These are phyloP conservation scores for Entomophthora muscae DNA, from an alignment of 371 early-diverging fungal species.

Conservation along the genomic window DNA sequence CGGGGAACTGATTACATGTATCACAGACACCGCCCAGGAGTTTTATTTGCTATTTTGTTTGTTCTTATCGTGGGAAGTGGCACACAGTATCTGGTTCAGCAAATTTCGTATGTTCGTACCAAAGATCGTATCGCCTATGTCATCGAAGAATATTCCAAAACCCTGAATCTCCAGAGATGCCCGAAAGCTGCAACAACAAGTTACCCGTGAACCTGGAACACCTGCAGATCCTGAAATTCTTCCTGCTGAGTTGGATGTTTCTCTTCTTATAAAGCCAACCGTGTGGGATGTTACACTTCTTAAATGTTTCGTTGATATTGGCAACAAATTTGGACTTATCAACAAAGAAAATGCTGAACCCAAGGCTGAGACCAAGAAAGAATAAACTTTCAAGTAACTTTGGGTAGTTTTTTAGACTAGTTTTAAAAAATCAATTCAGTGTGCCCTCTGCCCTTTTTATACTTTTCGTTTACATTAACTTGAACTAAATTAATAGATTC, in stretches of 20 bases:
- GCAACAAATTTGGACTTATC: too few species aligned
- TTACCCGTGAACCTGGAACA: background rate
- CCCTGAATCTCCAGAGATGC: constrained; percentile 12
- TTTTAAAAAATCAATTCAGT: too few species aligned
- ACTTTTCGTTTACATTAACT: too few species aligned
- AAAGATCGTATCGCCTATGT: constrained; percentile 27
- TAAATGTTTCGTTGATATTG: background rate
- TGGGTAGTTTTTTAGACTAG: too few species aligned
- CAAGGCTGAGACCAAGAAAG: too few species aligned
- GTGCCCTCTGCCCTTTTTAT: too few species aligned
- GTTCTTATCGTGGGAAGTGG: constrained; percentile 28
- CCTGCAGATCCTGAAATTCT: constrained; percentile 1
- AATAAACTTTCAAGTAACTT: too few species aligned
- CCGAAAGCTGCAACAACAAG: constrained; percentile 1
- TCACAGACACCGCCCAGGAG: constrained; percentile 58
- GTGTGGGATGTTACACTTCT: background rate
- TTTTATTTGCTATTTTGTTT: constrained; percentile 35
- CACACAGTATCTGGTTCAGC: constrained; percentile 44
- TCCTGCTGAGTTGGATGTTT: constrained; percentile 1
- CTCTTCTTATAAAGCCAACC: background rate
- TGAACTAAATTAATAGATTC: too few species aligned
- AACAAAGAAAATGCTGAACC: too few species aligned
- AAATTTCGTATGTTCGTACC: constrained; percentile 42
- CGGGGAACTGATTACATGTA: constrained; percentile 69
- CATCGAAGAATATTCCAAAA: constrained; percentile 13